phyloP scores from a whole-genome alignment of 768 basidiomycete genomes.

The Lanmaoa pseudosensibilis region DNA sequence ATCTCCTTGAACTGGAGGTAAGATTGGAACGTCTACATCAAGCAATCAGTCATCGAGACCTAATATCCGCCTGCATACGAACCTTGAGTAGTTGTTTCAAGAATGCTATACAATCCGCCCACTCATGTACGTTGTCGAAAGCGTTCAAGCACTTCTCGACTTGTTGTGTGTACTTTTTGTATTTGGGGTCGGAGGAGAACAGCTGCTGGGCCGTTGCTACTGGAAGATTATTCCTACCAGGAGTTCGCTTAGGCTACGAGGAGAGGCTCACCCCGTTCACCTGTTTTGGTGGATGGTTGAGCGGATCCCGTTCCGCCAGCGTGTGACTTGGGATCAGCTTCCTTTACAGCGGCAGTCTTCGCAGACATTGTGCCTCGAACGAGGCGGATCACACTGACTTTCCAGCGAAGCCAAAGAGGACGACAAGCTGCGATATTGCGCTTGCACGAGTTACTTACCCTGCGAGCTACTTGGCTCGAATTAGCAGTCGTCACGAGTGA shows the following conservation, averaged over 20 bases:
- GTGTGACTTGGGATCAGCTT: conserved; percentile 17
- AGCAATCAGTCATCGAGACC: neutral
- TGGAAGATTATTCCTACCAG: neutral
- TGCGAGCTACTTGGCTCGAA: conserved; percentile 2
- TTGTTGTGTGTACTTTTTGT: conserved; percentile 88
- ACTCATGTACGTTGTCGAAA: conserved; percentile 96
- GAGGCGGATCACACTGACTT: conserved; percentile 15
- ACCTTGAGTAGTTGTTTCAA: conserved; percentile 92
- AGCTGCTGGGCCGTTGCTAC: conserved; percentile 52
- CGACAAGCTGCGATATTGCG: neutral
- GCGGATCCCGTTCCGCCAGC: conserved; percentile 8
- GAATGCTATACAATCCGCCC: conserved; percentile 99
- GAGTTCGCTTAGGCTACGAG: neutral
- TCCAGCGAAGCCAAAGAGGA: conserved; percentile 5
- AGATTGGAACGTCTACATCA: conserved; percentile 81
- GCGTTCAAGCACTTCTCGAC: conserved; percentile 91
- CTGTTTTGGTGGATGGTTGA: conserved; percentile 20
- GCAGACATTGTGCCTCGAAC: conserved; percentile 20
- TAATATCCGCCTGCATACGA: conserved; percentile 7
- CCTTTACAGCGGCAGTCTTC: conserved; percentile 16
- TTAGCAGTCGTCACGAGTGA: conserved; percentile 20
- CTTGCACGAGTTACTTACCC: neutral
- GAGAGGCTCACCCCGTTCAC: conserved; percentile 33
- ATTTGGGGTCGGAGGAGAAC: conserved; percentile 84
- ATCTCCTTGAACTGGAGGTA: conserved; percentile 96